phyloP scores from a whole-genome alignment of 768 basidiomycete genomes.

The Hebeloma cylindrosporum region DNA sequence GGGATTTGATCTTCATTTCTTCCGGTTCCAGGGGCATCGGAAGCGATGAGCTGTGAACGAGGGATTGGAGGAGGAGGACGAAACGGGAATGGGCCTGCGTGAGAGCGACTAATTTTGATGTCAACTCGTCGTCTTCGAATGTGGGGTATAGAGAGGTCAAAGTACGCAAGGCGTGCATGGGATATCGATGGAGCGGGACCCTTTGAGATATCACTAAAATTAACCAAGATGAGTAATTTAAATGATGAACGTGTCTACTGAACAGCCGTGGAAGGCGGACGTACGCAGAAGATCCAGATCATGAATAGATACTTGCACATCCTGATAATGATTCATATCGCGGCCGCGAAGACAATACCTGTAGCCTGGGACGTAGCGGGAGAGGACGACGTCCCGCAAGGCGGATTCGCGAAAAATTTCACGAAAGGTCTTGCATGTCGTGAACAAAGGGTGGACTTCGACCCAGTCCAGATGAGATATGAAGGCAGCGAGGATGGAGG shows the following conservation, averaged over 20 bases:
- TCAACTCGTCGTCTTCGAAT: slow-evolving; percentile 32
- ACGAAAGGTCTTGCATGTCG: slow-evolving; percentile 34
- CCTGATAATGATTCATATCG: slow-evolving; percentile 40
- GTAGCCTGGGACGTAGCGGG: slow-evolving; percentile 62
- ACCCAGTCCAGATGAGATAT: slow-evolving; percentile 38
- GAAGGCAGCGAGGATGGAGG: slow-evolving; percentile 27
- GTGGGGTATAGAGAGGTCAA: slow-evolving; percentile 40
- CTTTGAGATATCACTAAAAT: slow-evolving; percentile 61
- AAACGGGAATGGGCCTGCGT: slow-evolving; percentile 71
- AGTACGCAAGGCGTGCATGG: slow-evolving; percentile 60
- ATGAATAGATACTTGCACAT: slow-evolving; percentile 52
- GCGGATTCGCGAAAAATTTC: slow-evolving; percentile 28
- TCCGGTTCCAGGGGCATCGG: slow-evolving; percentile 49
- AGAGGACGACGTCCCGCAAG: slow-evolving; percentile 40
- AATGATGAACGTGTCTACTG: slow-evolving; percentile 7
- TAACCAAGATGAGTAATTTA: slow-evolving; percentile 1
- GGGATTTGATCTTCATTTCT: slow-evolving; percentile 32
- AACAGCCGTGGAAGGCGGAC: slow-evolving; percentile 33
- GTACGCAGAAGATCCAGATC: slow-evolving; percentile 68
- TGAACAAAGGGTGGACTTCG: slow-evolving; percentile 38
- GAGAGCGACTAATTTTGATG: slow-evolving; percentile 44
- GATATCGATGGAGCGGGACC: slow-evolving; percentile 67
- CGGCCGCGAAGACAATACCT: slow-evolving; percentile 39
- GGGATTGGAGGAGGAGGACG: slow-evolving; percentile 69
- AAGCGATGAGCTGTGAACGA: slow-evolving; percentile 60